Base-by-base conservation (phyloP, 2,329 filamentous ascomycete species). In the Colletotrichum chlorophyti region DNA sequence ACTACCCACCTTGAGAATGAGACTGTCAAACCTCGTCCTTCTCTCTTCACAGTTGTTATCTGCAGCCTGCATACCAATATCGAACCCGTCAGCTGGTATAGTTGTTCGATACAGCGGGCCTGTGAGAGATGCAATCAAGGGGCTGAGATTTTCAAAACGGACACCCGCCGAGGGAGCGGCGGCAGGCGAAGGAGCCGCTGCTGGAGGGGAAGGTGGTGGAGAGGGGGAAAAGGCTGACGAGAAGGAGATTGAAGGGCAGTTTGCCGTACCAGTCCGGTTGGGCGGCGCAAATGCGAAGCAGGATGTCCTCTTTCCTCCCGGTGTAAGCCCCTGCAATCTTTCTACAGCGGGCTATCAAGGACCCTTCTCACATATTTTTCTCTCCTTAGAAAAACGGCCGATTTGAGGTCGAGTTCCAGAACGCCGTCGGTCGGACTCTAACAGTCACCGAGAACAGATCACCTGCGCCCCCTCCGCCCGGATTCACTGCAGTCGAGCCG, bases 391-490 rank as follows among this genome's bases (percentile, higher is more conserved):
- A 58, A 29, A 70, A 70, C 46, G 74, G 73, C n/a, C 53, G 59
- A 14, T 67, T 78, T 47, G 75, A 77, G 51, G 65, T 76, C 54
- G 75, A 78, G 63, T 74, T 77, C 64, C 67, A 74, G 53, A 73
- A 73, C 57, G 40, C 66, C 2, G 63, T 65, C 6, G 71, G 63
- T 34, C 67, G 69, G n/a, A 68, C 63, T n/a, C 65, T 76, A 8
- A 69, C 66, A 34, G 74, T 76, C 48, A 71, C 68, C 24, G 72
- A 75, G 62, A 76, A 76, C 66, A 63, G 61, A 15, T 67, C 62
- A 6, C 74, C 74, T 0, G 70, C 69, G 3, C 55, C 69, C 2
- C 51, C 74, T 1, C 75, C 74, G 0, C 50, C 66, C 3, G 75
- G 75, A 12, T 78, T 77, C 63, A 61, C 65, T 10, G 67, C 69